A percentile compares a stretch with the other conserved stretches of the same genome.
Evolutionary conservation across 805 yeast species (phyloP).

Genomic region (Kazachstania psychrophila): DNA sequence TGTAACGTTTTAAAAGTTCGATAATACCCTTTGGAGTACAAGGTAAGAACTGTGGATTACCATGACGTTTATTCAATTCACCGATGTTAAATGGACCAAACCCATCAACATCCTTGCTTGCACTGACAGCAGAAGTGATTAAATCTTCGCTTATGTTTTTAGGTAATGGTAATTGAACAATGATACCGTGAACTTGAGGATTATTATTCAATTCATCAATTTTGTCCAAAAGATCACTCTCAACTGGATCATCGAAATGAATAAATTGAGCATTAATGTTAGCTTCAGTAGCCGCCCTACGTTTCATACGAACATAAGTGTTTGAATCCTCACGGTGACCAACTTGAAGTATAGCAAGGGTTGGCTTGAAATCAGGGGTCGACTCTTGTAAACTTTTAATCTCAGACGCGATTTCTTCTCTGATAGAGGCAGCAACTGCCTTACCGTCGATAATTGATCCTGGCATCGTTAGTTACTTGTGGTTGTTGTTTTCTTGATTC

Average conservation of each 20-base stretch:
- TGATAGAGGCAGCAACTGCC: constrained; percentile 43
- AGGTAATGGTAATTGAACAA: constrained; percentile 89
- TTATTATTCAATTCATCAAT: constrained; percentile 64
- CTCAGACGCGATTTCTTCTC: constrained; percentile 43
- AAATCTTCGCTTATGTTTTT: constrained; percentile 63
- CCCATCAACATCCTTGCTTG: constrained; percentile 91
- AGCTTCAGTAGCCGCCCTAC: constrained; percentile 82
- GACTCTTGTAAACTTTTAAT: constrained; percentile 36
- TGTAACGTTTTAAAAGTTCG: constrained; percentile 62
- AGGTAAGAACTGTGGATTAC: constrained; percentile 74
- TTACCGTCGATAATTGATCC: constrained; percentile 48
- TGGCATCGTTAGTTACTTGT: constrained; percentile 11
- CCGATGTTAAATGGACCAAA: constrained; percentile 85
- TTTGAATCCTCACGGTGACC: constrained; percentile 85
- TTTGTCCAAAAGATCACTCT: constrained; percentile 34
- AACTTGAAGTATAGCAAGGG: constrained; percentile 77
- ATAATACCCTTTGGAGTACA: constrained; percentile 95
- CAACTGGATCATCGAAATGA: constrained; percentile 59
- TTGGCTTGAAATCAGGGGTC: constrained; percentile 55
- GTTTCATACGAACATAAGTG: constrained; percentile 84
- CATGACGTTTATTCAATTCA: constrained; percentile 80
- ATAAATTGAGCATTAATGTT: constrained; percentile 59
- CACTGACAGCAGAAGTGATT: constrained; percentile 72
- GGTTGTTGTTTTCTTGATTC: background rate
- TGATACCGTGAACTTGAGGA: constrained; percentile 70